These are phyloP conservation scores for Candida chilensis DNA, from an alignment of 805 yeast genomes.

Conservation along the genomic window DNA sequence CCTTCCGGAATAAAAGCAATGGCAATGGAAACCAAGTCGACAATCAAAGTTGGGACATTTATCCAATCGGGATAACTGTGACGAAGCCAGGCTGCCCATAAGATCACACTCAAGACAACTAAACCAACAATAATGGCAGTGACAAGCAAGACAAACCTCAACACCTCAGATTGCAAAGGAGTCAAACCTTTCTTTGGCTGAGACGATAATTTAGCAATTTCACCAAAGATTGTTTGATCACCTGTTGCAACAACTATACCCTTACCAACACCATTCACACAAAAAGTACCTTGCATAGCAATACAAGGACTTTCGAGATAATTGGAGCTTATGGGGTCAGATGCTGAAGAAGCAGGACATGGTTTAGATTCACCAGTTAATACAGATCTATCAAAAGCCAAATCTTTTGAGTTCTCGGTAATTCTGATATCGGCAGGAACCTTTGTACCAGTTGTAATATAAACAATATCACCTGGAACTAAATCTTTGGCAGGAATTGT, in stretches of 20 bases:
- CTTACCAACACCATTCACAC: slow-evolving; percentile 31
- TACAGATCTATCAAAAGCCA: slow-evolving; percentile 35
- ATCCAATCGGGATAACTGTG: slow-evolving; percentile 30
- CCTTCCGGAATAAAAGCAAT: slow-evolving; percentile 47
- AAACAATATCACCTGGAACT: slow-evolving; percentile 36
- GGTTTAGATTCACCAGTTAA: slow-evolving; percentile 42
- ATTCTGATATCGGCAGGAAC: slow-evolving; percentile 40
- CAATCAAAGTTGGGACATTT: slow-evolving; percentile 25
- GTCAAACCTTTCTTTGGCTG: slow-evolving; percentile 26
- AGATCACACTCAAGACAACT: slow-evolving; percentile 17
- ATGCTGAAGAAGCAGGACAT: slow-evolving; percentile 14
- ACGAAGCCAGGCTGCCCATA: slow-evolving; percentile 37
- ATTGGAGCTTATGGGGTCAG: slow-evolving; percentile 20
- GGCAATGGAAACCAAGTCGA: slow-evolving; percentile 33
- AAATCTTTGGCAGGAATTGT: slow-evolving; percentile 20
- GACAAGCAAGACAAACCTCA: slow-evolving; percentile 20
- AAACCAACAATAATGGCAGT: slow-evolving; percentile 14
- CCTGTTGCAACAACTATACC: slow-evolving; percentile 36
- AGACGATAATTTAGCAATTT: slow-evolving; percentile 31
- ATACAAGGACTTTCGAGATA: slow-evolving; percentile 32
- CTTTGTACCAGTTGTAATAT: slow-evolving; percentile 25
- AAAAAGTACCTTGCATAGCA: slow-evolving; percentile 37
- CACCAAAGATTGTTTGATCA: slow-evolving; percentile 34
- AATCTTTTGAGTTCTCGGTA: slow-evolving; percentile 20
- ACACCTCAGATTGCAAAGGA: slow-evolving; percentile 31